A percentile compares a stretch with the other conserved stretches of the same genome.
Evolutionary conservation across 495 filamentous ascomycete genomes (phyloP).

Genomic region (Pseudotulostoma volvatum): DNA sequence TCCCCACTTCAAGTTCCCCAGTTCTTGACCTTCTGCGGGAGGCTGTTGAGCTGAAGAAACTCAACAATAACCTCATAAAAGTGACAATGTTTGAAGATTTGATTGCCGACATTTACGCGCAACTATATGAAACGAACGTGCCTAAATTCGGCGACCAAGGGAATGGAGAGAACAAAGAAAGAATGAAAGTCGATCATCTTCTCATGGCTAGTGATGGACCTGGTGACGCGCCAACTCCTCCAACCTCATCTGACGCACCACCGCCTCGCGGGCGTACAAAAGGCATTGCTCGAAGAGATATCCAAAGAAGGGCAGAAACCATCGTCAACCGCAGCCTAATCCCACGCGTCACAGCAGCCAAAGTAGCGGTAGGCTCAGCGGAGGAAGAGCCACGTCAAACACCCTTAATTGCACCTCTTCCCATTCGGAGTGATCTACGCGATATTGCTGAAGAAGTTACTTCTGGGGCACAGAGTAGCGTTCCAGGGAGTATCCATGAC

Average conservation of each 20-base stretch:
- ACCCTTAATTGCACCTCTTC: not conserved
- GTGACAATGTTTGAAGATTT: conserved; percentile 74
- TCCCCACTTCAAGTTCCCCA: conserved; percentile 19
- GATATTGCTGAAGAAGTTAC: conserved; percentile 7
- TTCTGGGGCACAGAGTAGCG: conserved; percentile 22
- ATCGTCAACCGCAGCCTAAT: conserved; percentile 30
- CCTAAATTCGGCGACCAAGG: conserved; percentile 29
- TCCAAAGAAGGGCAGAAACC: conserved; percentile 45
- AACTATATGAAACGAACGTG: conserved; percentile 48
- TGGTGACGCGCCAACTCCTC: conserved; percentile 21
- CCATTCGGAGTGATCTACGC: conserved; percentile 3
- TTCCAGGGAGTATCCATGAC: conserved; percentile 49
- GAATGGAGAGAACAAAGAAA: conserved; percentile 36
- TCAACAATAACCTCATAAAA: conserved; percentile 76
- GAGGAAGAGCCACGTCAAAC: conserved; percentile 3
- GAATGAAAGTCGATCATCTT: conserved; percentile 44
- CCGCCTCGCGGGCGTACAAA: conserved; percentile 36
- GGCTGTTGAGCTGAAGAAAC: conserved; percentile 72
- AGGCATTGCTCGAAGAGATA: conserved; percentile 45
- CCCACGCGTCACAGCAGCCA: conserved; percentile 17
- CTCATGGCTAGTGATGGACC: conserved; percentile 25
- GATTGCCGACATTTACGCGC: conserved; percentile 70
- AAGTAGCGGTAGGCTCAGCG: conserved; percentile 13
- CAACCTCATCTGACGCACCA: conserved; percentile 23
- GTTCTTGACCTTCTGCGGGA: conserved; percentile 66